phyloP scores from a whole-genome alignment of 1,139 yeast species.

The Hyphopichia buzzinii region DNA sequence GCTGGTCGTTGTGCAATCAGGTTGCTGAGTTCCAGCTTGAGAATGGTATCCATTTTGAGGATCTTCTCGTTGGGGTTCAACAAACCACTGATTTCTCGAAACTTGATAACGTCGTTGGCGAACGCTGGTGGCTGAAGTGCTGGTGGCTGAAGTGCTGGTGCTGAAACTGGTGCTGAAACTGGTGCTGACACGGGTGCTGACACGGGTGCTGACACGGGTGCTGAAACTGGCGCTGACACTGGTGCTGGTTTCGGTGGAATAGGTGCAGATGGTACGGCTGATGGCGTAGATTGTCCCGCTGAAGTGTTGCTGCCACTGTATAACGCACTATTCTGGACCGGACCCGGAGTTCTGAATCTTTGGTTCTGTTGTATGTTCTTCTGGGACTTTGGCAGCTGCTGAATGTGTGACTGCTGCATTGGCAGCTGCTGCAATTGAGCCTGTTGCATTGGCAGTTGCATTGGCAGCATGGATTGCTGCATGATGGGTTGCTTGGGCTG shows the following conservation, averaged over 20 bases:
- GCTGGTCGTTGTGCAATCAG: conserved; percentile 19
- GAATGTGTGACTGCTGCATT: too few species aligned
- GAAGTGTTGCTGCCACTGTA: too few species aligned
- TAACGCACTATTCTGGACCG: too few species aligned
- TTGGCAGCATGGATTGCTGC: neutral
- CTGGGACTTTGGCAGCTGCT: too few species aligned
- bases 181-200: conserved; percentile 8
- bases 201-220: conserved; percentile 5
- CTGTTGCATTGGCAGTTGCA: conserved; percentile 4
- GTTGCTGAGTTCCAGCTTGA: conserved; percentile 37
- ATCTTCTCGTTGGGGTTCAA: conserved; percentile 39
- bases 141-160: conserved; percentile 9
- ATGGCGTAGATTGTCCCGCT: too few species aligned
- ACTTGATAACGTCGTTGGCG: conserved; percentile 15
- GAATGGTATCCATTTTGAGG: conserved; percentile 39
- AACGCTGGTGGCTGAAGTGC: conserved; percentile 5
- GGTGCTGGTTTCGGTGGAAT: too few species aligned
- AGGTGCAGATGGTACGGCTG: too few species aligned
- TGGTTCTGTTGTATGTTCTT: too few species aligned
- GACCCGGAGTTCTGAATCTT: too few species aligned
- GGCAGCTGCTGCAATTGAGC: conserved; percentile 7
- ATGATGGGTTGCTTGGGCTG: neutral
- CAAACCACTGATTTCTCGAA: conserved; percentile 35
- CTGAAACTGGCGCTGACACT: conserved; percentile 5
- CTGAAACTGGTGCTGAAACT: conserved; percentile 8